phyloP scores from a whole-genome alignment of 495 filamentous ascomycete genomes.

The Aspergillus affinis region DNA sequence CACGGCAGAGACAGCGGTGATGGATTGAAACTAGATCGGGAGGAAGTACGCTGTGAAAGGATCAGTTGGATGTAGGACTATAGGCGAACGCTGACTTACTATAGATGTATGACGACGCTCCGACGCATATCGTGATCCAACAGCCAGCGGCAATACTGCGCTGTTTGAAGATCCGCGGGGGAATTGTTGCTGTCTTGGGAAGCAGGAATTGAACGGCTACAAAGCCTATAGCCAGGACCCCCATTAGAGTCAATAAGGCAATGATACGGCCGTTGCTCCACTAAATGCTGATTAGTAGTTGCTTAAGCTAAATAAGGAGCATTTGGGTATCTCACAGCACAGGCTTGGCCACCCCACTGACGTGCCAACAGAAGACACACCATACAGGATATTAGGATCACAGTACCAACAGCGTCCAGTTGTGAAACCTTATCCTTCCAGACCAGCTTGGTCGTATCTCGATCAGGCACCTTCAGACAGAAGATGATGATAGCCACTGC shows the following conservation, averaged over 20 bases:
- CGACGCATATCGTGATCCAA: constrained; percentile 14
- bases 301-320: background rate
- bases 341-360: constrained; percentile 42
- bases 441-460: background rate
- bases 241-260: constrained; percentile 33
- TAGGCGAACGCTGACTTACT: constrained; percentile 49
- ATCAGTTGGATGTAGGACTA: background rate
- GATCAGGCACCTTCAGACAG: background rate
- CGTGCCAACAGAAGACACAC: constrained; percentile 44
- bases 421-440: background rate
- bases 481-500: constrained; percentile 21
- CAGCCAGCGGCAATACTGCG: constrained; percentile 23
- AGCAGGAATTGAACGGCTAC: constrained; percentile 24
- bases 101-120: constrained; percentile 11
- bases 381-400: constrained; percentile 9
- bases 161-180: constrained; percentile 33
- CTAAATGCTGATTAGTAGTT: background rate
- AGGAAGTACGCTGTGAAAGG: constrained; percentile 28
- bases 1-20: constrained; percentile 27
- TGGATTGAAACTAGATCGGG: constrained; percentile 37
- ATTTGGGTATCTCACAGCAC: constrained; percentile 13
- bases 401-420: background rate
- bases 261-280: constrained; percentile 41
- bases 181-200: constrained; percentile 33
- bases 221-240: constrained; percentile 22